phyloP scores from a whole-genome alignment of 1,284 basidiomycete genomes.

The Cryptococcus floricola region DNA sequence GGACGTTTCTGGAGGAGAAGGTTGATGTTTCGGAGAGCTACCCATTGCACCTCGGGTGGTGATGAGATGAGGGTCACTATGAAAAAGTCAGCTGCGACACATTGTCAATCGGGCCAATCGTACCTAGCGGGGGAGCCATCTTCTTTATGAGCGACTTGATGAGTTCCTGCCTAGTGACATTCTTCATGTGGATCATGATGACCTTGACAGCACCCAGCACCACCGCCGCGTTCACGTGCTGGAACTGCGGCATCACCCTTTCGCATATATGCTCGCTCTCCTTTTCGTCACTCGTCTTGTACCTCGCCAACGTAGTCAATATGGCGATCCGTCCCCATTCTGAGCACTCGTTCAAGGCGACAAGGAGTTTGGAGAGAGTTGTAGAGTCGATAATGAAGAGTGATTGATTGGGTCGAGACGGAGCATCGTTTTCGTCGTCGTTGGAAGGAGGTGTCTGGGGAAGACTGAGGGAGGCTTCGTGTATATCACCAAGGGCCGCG shows the following conservation, averaged over 20 bases:
- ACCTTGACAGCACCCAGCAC: conserved; percentile 95
- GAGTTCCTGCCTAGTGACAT: conserved; percentile 78
- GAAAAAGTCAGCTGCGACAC: background rate
- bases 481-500: conserved; percentile 92
- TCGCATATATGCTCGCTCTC: conserved; percentile 99
- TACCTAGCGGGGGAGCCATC: conserved; percentile 89
- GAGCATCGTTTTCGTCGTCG: conserved; percentile 51
- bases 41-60: conserved; percentile 97
- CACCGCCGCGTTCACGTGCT: conserved; percentile 92
- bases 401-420: conserved; percentile 54
- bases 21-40: conserved; percentile 92
- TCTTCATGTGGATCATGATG: conserved; percentile 92
- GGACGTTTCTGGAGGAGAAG: conserved; percentile 94
- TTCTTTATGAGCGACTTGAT: conserved; percentile 83
- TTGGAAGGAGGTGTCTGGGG: conserved; percentile 31
- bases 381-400: conserved; percentile 76
- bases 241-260: conserved; percentile 95
- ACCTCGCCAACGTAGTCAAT: conserved; percentile 78
- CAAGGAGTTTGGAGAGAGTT: conserved; percentile 82
- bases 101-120: conserved; percentile 8
- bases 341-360: conserved; percentile 96
- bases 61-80: conserved; percentile 89
- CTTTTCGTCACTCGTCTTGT: conserved; percentile 76
- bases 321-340: conserved; percentile 98
- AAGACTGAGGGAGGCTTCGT: conserved; percentile 53